A percentile compares a stretch with the other conserved stretches of the same genome.
Evolutionary conservation across 495 filamentous ascomycete genomes (phyloP).

Genomic region (Talaromyces trachyspermus): DNA sequence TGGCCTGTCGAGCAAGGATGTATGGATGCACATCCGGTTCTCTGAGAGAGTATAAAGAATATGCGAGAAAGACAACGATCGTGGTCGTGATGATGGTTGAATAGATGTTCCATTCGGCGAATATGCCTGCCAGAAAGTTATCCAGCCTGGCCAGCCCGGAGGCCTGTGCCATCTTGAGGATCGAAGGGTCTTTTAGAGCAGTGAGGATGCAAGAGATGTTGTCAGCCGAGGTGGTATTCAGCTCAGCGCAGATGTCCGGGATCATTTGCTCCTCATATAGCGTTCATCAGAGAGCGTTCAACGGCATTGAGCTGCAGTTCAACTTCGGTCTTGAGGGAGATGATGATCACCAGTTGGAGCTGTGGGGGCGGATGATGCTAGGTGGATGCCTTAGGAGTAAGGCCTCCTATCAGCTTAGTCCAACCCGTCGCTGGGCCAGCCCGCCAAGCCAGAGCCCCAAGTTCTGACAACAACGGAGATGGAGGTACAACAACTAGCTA

Average conservation of each 20-base stretch:
- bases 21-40: constrained; percentile 91
- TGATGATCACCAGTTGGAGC: too few relatives aligned
- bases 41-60: constrained; percentile 50
- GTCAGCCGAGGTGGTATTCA: constrained; percentile 2
- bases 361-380: too few relatives aligned
- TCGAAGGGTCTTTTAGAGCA: constrained; percentile 1
- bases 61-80: constrained; percentile 55
- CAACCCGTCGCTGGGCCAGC: too few relatives aligned
- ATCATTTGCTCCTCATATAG: constrained; percentile 1
- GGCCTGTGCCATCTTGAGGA: constrained; percentile 40
- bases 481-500: too few relatives aligned
- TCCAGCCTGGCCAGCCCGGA: constrained; percentile 56
- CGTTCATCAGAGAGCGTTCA: too few relatives aligned
- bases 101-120: constrained; percentile 74
- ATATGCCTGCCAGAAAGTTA: constrained; percentile 53
- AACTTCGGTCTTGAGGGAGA: too few relatives aligned
- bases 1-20: constrained; percentile 77
- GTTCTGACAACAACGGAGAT: too few relatives aligned
- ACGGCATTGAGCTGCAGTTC: too few relatives aligned
- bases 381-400: too few relatives aligned
- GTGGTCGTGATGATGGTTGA: constrained; percentile 55
- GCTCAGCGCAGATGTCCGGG: constrained; percentile 4
- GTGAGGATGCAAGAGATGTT: constrained; percentile 2
- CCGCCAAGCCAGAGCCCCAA: too few relatives aligned
- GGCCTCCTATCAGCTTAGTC: too few relatives aligned